Evolutionary conservation across 2,329 filamentous ascomycete genomes (phyloP).

Genomic region (Ophiostoma sp.): DNA sequence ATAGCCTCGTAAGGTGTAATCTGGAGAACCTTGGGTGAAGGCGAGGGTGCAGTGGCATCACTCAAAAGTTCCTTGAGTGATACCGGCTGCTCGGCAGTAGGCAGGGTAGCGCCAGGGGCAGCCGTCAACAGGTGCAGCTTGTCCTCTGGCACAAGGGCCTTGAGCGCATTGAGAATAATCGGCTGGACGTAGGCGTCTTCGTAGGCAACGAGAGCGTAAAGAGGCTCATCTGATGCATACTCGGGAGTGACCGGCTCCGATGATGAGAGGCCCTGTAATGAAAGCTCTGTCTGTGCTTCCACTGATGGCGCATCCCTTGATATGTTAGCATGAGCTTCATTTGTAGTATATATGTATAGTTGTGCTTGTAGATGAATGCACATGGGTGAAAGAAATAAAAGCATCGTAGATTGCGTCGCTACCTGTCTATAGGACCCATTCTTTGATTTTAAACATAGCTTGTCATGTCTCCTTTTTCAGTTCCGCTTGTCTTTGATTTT

Average conservation of each 20-base stretch:
- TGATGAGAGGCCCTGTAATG: background rate
- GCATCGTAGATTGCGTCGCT: slow-evolving; percentile 20
- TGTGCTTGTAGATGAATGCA: no score
- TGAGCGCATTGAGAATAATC: slow-evolving; percentile 69
- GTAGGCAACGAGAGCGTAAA: slow-evolving; percentile 75
- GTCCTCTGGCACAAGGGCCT: slow-evolving; percentile 51
- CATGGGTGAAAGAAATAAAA: background rate
- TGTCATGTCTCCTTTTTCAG: slow-evolving; percentile 3
- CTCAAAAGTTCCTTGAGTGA: slow-evolving; percentile 37
- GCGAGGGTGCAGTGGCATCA: slow-evolving; percentile 4
- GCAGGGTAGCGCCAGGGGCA: background rate
- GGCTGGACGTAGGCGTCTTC: slow-evolving; percentile 86
- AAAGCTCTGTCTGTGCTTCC: background rate
- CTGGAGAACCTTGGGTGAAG: slow-evolving; percentile 54
- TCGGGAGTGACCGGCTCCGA: background rate
- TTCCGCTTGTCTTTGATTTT: background rate
- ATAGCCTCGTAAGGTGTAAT: slow-evolving; percentile 82
- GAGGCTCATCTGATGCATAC: slow-evolving; percentile 31
- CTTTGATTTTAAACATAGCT: background rate
- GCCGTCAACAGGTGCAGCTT: slow-evolving; percentile 43
- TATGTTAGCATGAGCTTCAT: slow-evolving; percentile 1
- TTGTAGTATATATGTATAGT: no score
- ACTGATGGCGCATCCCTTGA: slow-evolving; percentile 2
- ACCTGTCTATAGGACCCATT: slow-evolving; percentile 22
- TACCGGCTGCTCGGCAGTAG: slow-evolving; percentile 30